Evolutionary conservation across 306 rosid genomes (phyloP).

Genomic region (Inga leiocalycina): DNA sequence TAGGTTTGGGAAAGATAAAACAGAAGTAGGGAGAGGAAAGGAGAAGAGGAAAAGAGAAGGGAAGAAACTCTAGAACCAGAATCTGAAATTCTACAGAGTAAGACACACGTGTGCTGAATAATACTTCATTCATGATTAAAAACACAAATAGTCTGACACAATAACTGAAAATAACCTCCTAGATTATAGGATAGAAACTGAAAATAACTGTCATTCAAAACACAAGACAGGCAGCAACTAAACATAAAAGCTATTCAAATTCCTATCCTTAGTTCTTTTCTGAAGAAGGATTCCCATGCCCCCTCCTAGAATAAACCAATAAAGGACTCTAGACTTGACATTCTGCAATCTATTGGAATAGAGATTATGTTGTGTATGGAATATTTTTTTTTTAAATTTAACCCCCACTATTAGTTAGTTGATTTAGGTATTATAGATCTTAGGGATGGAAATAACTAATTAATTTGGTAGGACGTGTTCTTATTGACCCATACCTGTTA

Average conservation of each 20-base stretch:
- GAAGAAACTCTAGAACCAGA: no score
- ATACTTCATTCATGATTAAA: no score
- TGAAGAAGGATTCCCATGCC: background rate
- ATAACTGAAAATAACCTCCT: background rate
- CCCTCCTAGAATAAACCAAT: background rate
- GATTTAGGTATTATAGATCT: background rate
- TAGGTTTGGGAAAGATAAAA: background rate
- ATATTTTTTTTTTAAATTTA: background rate
- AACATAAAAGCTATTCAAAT: background rate
- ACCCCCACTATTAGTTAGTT: background rate
- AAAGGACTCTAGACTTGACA: background rate
- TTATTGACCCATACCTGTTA: slow-evolving; percentile 3
- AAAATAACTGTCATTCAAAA: background rate
- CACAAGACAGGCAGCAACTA: background rate
- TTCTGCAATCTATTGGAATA: background rate
- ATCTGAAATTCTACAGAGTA: background rate
- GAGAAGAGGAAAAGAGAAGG: background rate
- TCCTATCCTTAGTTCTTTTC: background rate
- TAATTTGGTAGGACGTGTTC: background rate
- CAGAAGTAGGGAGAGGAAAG: background rate
- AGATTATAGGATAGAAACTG: background rate
- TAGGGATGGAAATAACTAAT: background rate
- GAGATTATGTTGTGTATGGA: background rate
- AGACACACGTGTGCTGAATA: background rate
- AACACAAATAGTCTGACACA: background rate